Percentiles rank a stretch among this genome's conserved stretches.
phyloP scores from a whole-genome alignment of 2,329 filamentous ascomycete genomes.

The Berkeleyomyces rouxiae region DNA sequence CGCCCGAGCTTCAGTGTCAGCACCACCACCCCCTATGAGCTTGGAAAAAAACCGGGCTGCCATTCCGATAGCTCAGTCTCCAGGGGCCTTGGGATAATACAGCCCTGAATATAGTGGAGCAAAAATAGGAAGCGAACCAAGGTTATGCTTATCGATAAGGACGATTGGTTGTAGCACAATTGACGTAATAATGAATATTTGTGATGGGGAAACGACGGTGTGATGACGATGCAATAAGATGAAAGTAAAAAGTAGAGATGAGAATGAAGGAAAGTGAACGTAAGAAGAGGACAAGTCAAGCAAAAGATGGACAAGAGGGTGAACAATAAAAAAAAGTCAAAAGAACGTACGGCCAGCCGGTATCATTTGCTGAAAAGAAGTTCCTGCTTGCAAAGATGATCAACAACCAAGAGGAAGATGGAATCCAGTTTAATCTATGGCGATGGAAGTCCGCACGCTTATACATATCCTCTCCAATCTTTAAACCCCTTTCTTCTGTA shows the following conservation, averaged over 20 bases:
- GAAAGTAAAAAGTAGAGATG: background rate
- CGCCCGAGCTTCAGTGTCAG: background rate
- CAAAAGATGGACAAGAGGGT: background rate
- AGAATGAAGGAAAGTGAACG: background rate
- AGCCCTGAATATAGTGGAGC: background rate
- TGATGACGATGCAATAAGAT: background rate
- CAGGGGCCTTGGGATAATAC: background rate
- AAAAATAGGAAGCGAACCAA: background rate
- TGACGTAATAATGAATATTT: background rate
- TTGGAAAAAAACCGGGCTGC: conserved; percentile 12
- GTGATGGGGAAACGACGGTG: background rate
- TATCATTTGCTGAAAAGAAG: background rate
- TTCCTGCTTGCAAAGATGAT: background rate
- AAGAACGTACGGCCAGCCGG: background rate
- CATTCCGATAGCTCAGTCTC: background rate
- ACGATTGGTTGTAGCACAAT: background rate
- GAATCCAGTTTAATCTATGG: background rate
- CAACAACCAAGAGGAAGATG: conserved; percentile 3
- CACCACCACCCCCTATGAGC: background rate
- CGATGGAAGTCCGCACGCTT: background rate
- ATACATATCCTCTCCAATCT: background rate
- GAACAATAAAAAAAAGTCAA: background rate
- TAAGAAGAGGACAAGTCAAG: background rate
- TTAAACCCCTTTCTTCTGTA: background rate
- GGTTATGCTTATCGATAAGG: background rate